A percentile compares a stretch with the other conserved stretches of the same genome.
phyloP scores from a whole-genome alignment of 257 asterid species.

The Gentiana dahurica region DNA sequence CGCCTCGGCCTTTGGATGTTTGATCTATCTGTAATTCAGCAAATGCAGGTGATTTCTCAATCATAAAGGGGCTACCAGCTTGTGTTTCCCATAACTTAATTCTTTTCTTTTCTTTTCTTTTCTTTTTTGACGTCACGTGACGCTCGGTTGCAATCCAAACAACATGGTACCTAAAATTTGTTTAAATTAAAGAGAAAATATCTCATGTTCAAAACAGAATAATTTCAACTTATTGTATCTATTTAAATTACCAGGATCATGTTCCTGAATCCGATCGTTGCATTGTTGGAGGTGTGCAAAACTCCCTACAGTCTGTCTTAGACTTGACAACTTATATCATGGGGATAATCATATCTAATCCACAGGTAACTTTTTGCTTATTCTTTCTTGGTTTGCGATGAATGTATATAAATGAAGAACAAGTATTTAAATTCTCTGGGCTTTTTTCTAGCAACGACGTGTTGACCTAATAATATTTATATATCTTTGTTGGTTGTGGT shows the following conservation, averaged over 20 bases:
- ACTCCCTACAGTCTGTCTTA: slow-evolving; percentile 67
- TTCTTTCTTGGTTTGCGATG: too few relatives aligned
- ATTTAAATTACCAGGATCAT: slow-evolving; percentile 41
- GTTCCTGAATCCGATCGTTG: slow-evolving; percentile 66
- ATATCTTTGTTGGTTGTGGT: background rate
- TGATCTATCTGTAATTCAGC: slow-evolving; percentile 79
- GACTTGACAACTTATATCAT: slow-evolving; percentile 75
- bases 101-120: too few relatives aligned
- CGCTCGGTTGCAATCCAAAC: too few relatives aligned
- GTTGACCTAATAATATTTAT: too few relatives aligned
- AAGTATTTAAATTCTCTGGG: too few relatives aligned
- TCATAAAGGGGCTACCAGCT: background rate
- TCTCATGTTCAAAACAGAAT: too few relatives aligned
- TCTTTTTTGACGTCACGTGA: too few relatives aligned
- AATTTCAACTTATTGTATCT: background rate
- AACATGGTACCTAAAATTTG: too few relatives aligned
- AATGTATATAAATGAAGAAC: too few relatives aligned
- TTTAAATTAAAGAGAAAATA: background rate
- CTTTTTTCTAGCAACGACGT: too few relatives aligned
- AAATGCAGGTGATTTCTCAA: slow-evolving; percentile 59
- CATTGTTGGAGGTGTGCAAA: slow-evolving; percentile 86
- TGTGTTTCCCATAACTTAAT: too few relatives aligned
- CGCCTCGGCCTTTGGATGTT: slow-evolving; percentile 98
- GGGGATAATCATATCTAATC: slow-evolving; percentile 74
- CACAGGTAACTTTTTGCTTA: slow-evolving; percentile 35